phyloP scores from a whole-genome alignment of 2,329 filamentous ascomycete species.

The Xylaria sp. region DNA sequence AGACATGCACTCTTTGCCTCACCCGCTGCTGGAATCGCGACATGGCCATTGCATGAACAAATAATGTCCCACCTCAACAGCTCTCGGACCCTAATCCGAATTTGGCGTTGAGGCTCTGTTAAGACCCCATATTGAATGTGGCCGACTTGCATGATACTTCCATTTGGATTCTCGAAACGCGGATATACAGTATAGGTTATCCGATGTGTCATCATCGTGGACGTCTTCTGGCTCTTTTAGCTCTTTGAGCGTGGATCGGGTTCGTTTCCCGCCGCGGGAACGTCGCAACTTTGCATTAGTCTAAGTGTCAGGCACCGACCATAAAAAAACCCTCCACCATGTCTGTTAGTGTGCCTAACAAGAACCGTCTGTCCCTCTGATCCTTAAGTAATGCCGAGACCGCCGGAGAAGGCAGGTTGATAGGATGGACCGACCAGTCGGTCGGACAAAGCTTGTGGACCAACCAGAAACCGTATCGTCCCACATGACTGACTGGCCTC shows the following conservation, averaged over 20 bases:
- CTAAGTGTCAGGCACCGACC: slow-evolving; percentile 36
- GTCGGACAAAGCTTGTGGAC: slow-evolving; percentile 40
- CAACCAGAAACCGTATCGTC: slow-evolving; percentile 42
- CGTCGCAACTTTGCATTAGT: slow-evolving; percentile 43
- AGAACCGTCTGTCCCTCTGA: slow-evolving; percentile 33
- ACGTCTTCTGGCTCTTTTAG: background rate
- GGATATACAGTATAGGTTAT: background rate
- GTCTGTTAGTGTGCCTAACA: slow-evolving; percentile 35
- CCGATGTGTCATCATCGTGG: slow-evolving; percentile 23
- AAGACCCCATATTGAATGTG: slow-evolving; percentile 32
- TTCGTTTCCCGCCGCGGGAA: slow-evolving; percentile 38
- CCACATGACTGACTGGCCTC: slow-evolving; percentile 44
- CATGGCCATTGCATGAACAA: slow-evolving; percentile 10
- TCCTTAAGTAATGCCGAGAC: slow-evolving; percentile 43
- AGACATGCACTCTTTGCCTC: background rate
- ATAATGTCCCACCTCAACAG: background rate
- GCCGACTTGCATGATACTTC: slow-evolving; percentile 18
- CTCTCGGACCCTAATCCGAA: slow-evolving; percentile 28
- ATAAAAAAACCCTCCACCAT: slow-evolving; percentile 20
- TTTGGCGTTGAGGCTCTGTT: slow-evolving; percentile 42
- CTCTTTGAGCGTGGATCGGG: background rate
- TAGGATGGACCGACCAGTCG: slow-evolving; percentile 31
- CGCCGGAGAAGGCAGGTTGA: slow-evolving; percentile 42
- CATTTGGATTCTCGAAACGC: slow-evolving; percentile 24
- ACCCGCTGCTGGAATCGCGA: slow-evolving; percentile 1